Evolutionary conservation across 1,284 basidiomycete species (phyloP).

Genomic region (Mycena citricolor): DNA sequence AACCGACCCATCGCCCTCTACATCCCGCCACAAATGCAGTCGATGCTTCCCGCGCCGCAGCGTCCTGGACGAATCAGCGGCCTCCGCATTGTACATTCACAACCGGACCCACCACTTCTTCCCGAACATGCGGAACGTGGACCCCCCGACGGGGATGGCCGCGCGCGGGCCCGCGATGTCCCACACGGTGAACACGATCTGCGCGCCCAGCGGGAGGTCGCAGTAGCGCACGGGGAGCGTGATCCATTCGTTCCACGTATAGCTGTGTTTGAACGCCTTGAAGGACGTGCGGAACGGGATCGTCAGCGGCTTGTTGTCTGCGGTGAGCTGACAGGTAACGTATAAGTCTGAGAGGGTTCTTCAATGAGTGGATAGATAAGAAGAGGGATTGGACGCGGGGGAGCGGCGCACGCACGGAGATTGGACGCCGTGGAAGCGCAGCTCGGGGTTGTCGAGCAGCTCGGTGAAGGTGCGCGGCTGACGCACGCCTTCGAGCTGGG

Average conservation of each 20-base stretch:
- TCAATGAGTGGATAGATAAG: slow-evolving; percentile 25
- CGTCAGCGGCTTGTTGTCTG: slow-evolving; percentile 91
- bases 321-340: slow-evolving; percentile 87
- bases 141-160: slow-evolving; percentile 82
- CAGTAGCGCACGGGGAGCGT: slow-evolving; percentile 89
- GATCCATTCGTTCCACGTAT: slow-evolving; percentile 96
- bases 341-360: slow-evolving; percentile 88
- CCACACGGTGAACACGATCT: slow-evolving; percentile 93
- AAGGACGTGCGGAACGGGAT: slow-evolving; percentile 90
- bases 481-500: slow-evolving; percentile 79
- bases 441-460: slow-evolving; percentile 73
- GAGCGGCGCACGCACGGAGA: slow-evolving; percentile 54
- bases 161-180: slow-evolving; percentile 82
- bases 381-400: slow-evolving; percentile 13
- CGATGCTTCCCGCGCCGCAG: slow-evolving; percentile 90
- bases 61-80: slow-evolving; percentile 56
- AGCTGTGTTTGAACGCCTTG: slow-evolving; percentile 85
- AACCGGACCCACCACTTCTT: slow-evolving; percentile 74
- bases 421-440: slow-evolving; percentile 79
- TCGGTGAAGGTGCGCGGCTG: slow-evolving; percentile 73
- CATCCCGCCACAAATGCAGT: slow-evolving; percentile 78
- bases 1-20: slow-evolving; percentile 82
- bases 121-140: slow-evolving; percentile 87
- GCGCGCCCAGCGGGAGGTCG: slow-evolving; percentile 84
- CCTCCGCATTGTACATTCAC: not conserved